These are phyloP conservation scores for Xylaria cubensis DNA, from an alignment of 495 filamentous ascomycete genomes.

Conservation along the genomic window DNA sequence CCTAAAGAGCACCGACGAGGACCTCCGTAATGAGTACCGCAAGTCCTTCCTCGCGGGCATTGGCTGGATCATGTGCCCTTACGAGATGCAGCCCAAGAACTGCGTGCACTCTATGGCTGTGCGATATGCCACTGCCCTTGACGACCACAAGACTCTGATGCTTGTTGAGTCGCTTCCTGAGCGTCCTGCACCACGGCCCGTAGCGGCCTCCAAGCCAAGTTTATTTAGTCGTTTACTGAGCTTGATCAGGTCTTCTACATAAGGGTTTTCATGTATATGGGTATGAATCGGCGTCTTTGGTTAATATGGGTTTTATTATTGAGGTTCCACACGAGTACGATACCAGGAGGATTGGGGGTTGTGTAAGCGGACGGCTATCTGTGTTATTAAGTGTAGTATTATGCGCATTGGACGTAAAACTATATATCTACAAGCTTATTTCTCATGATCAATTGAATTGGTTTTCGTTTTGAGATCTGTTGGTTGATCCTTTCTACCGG, in stretches of 20 bases:
- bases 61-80: slow-evolving; percentile 43
- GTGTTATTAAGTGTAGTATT: neutral
- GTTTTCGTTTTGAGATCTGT: too few relatives aligned
- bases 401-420: neutral
- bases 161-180: slow-evolving; percentile 37
- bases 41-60: slow-evolving; percentile 43
- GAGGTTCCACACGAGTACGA: slow-evolving; percentile 7
- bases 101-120: slow-evolving; percentile 41
- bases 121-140: slow-evolving; percentile 42
- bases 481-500: neutral
- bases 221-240: neutral
- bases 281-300: slow-evolving; percentile 4
- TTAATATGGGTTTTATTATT: neutral
- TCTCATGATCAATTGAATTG: neutral
- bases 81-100: slow-evolving; percentile 40
- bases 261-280: neutral
- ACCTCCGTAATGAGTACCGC: slow-evolving; percentile 43
- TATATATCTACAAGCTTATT: neutral
- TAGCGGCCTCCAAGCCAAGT: neutral
- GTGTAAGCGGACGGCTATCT: slow-evolving; percentile 5
- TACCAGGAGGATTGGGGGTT: slow-evolving; percentile 20
- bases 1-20: slow-evolving; percentile 33
- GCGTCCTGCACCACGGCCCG: neutral
- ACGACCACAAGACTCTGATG: slow-evolving; percentile 45
- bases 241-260: neutral